Evolutionary conservation across 2,329 filamentous ascomycete species (phyloP), one percentile per base, ranked within the genome.

Genomic region (Chalaropsis ovoidea): DNA sequence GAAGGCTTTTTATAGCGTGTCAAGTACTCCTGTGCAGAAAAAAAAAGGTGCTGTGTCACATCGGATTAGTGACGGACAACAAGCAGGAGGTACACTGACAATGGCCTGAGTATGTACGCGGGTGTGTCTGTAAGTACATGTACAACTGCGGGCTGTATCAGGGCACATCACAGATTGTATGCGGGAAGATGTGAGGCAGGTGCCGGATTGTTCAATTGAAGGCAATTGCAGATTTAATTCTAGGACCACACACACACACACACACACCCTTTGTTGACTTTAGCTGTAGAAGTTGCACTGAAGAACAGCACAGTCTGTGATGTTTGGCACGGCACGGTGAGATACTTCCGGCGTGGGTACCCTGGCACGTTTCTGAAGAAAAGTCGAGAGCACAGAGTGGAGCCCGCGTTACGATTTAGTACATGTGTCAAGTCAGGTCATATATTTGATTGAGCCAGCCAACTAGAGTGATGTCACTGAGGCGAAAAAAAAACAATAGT

Each of bases 381-480:
- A 52, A 52, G 22, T 52, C 19, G 11, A 52, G 47, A 52, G 47
- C 47, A 22, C 47, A 11, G 24, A 52, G 47, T 27, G 54, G 54
- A 58, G 54, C 27, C 31, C 27, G 8, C 31, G 27, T 31, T 39
- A 39, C 54, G 27, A 39, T 19, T 58, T 58, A 58, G 24, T 58
- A n/a, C 31, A 39, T n/a, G 27, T 58, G 2, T 11, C 54, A 35
- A 31, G 52, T 19, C 52, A 56, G 52, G 54, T 39, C 15, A 35
- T 39, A n/a, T 35, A 19, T 54, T 6, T 5, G 15, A 27, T 39
- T 19, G 17, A 47, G 43, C n/a, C 17, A 35, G 54, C 15, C 54
- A n/a, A 39, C 54, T 58, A n/a, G 10, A 35, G 27, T 58, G 54
- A 58, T 58, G 54, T 58, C 54, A 58, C 54, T n/a, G 54, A n/a